Evolutionary conservation across 2,329 filamentous ascomycete genomes (phyloP).

Genomic region (Proliferodiscus dingleyae): DNA sequence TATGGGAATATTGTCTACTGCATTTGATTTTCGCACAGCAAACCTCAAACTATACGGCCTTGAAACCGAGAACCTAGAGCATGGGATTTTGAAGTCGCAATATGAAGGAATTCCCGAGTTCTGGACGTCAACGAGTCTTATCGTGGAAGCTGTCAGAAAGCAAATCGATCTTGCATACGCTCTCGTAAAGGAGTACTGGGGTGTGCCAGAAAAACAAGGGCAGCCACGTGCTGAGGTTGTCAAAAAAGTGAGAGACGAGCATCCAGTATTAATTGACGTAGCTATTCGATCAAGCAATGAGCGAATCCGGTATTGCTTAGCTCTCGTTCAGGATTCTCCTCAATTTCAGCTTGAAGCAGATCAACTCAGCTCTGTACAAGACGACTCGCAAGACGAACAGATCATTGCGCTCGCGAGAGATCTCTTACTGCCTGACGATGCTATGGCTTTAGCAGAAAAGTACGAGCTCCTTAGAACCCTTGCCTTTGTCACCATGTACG

Average conservation of each 20-base stretch:
- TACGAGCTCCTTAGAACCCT: conserved; percentile 59
- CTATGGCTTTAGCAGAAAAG: conserved; percentile 57
- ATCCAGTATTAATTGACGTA: conserved; percentile 50
- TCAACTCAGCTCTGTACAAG: conserved; percentile 39
- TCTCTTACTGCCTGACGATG: conserved; percentile 51
- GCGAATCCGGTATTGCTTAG: conserved; percentile 47
- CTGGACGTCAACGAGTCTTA: conserved; percentile 72
- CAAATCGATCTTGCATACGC: conserved; percentile 48
- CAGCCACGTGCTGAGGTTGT: conserved; percentile 26
- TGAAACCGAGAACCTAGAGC: conserved; percentile 57
- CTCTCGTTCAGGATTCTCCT: conserved; percentile 45
- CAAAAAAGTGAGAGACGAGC: conserved; percentile 46
- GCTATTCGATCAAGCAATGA: conserved; percentile 55
- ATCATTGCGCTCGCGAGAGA: conserved; percentile 40
- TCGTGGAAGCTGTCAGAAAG: conserved; percentile 58
- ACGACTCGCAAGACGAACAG: conserved; percentile 39
- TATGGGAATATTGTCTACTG: conserved; percentile 56
- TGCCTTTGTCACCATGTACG: conserved; percentile 40
- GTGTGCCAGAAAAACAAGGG: conserved; percentile 23
- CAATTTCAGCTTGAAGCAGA: conserved; percentile 44
- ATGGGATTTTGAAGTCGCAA: conserved; percentile 57
- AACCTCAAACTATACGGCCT: conserved; percentile 72
- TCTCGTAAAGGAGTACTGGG: conserved; percentile 31
- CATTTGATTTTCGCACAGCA: conserved; percentile 65
- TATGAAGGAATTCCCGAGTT: conserved; percentile 71